These are phyloP conservation scores for Puccinia polysora DNA, from an alignment of 1,284 basidiomycete species.

Conservation along the genomic window DNA sequence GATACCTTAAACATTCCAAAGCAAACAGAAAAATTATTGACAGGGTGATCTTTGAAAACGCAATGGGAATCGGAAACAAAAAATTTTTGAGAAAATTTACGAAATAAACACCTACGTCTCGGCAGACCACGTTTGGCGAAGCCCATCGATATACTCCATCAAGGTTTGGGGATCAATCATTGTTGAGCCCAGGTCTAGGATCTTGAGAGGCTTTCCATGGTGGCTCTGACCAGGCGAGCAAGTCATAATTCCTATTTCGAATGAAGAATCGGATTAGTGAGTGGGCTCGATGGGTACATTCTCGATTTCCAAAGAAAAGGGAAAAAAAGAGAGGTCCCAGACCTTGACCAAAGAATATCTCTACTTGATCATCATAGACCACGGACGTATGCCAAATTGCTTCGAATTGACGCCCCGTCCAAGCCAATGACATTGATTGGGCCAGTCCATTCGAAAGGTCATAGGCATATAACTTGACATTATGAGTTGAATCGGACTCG, in stretches of 20 bases:
- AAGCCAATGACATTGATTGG: slow-evolving; percentile 47
- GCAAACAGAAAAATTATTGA: background rate
- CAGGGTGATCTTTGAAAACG: too few species aligned
- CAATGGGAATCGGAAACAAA: too few species aligned
- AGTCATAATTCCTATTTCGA: slow-evolving; percentile 10
- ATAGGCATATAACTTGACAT: slow-evolving; percentile 52
- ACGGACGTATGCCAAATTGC: slow-evolving; percentile 52
- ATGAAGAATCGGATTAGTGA: background rate
- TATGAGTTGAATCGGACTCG: slow-evolving; percentile 16
- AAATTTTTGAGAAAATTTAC: background rate
- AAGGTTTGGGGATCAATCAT: slow-evolving; percentile 53
- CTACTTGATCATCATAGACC: slow-evolving; percentile 51
- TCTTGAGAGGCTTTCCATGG: slow-evolving; percentile 52
- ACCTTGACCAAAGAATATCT: slow-evolving; percentile 55
- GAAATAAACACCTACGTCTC: slow-evolving; percentile 49
- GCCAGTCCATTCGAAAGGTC: slow-evolving; percentile 53
- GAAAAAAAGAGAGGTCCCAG: slow-evolving; percentile 47
- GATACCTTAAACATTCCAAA: slow-evolving; percentile 20
- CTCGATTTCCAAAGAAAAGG: background rate
- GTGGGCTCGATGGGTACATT: background rate
- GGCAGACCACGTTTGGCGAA: slow-evolving; percentile 51
- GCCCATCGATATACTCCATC: slow-evolving; percentile 50
- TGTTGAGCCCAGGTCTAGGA: slow-evolving; percentile 51
- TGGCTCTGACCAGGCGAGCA: slow-evolving; percentile 45
- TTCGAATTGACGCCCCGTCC: slow-evolving; percentile 49